These are phyloP conservation scores for Phaeoacremonium minimum DNA, from an alignment of 2,329 filamentous ascomycete species.

Conservation along the genomic window DNA sequence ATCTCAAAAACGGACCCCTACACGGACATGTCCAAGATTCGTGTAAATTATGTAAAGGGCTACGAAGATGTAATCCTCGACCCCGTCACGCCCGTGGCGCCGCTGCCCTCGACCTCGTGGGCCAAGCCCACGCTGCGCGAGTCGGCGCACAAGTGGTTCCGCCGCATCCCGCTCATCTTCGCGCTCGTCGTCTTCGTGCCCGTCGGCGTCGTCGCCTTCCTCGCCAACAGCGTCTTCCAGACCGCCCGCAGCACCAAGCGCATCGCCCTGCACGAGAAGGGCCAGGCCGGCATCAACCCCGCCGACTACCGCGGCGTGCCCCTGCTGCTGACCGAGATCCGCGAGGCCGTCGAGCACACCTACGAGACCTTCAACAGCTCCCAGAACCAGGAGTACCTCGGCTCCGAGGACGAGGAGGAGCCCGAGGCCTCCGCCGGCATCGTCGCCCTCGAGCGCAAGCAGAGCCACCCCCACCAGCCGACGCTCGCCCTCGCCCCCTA, in stretches of 20 bases:
- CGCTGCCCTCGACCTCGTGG: slow-evolving; percentile 28
- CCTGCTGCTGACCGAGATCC: slow-evolving; percentile 70
- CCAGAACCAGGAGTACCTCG: slow-evolving; percentile 67
- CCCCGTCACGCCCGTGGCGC: slow-evolving; percentile 53
- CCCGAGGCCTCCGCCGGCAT: slow-evolving; percentile 31
- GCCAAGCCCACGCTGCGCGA: slow-evolving; percentile 12
- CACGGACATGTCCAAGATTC: slow-evolving; percentile 59
- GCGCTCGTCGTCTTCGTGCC: slow-evolving; percentile 69
- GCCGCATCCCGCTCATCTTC: slow-evolving; percentile 58
- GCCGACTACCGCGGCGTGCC: slow-evolving; percentile 68
- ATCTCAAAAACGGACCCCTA: slow-evolving; percentile 79
- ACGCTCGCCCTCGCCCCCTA: slow-evolving; percentile 73
- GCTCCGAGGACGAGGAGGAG: slow-evolving; percentile 6
- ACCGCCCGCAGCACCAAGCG: slow-evolving; percentile 69
- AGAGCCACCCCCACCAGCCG: slow-evolving; percentile 45
- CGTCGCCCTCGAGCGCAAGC: slow-evolving; percentile 32
- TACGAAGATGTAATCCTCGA: slow-evolving; percentile 76
- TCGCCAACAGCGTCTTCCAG: slow-evolving; percentile 74
- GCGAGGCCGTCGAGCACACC: slow-evolving; percentile 70
- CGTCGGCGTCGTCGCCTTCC: slow-evolving; percentile 64
- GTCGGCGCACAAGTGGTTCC: slow-evolving; percentile 27
- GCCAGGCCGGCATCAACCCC: slow-evolving; percentile 62
- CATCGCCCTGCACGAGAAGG: slow-evolving; percentile 71
- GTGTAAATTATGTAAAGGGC: slow-evolving; percentile 68
- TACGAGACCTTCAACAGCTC: slow-evolving; percentile 69